Evolutionary conservation across 1,284 basidiomycete genomes (phyloP), one percentile per base, ranked within the genome.

Genomic region (Melampsora americana): DNA sequence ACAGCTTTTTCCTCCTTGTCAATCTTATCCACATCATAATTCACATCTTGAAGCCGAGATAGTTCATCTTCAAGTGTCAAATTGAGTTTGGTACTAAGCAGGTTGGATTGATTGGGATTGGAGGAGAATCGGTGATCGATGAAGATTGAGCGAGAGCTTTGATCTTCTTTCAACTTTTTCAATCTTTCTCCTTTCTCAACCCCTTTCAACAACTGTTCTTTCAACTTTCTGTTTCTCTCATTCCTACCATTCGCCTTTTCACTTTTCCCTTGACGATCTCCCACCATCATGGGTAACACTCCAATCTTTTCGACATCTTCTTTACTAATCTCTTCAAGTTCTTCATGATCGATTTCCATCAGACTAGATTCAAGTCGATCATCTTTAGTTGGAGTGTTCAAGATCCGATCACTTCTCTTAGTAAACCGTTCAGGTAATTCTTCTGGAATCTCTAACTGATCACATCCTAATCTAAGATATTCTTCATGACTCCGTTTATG

Each of bases 241-340:
- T 14, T 44, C 14, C 16, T 11, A 44, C 4, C 42, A 12, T 14
- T 44, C 14, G 12, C 16, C 16, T 4, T 44, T 14, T 44, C 12
- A 14, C 42, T 14, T 14, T 14, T 39, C 39, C 39, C 39, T 7
- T 44, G 42, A 44, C 14, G 12, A 44, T 44, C 42, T 44, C 16
- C 42, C 42, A 44, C 12, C 12, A 44, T 44, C 42, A 44, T 44
- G 4, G 42, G 42, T 16, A 44, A 44, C 4, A 44, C 11, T 44
- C 42, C 42, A 16, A 44, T 44, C 42, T 44, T 44, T 16, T 56
- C 53, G 6, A 23, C 28, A 56, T 56, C 53, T 56, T 56, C 53
- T 56, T 56, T 28, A 56, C 53, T 56, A 9, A 56, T 23, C 6
- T 56, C 53, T 56, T 56, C 53, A n/a, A 56, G n/a, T 28, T 56